Evolutionary conservation across 2,329 filamentous ascomycete species (phyloP).

Genomic region (Westerdykella aurantiaca): DNA sequence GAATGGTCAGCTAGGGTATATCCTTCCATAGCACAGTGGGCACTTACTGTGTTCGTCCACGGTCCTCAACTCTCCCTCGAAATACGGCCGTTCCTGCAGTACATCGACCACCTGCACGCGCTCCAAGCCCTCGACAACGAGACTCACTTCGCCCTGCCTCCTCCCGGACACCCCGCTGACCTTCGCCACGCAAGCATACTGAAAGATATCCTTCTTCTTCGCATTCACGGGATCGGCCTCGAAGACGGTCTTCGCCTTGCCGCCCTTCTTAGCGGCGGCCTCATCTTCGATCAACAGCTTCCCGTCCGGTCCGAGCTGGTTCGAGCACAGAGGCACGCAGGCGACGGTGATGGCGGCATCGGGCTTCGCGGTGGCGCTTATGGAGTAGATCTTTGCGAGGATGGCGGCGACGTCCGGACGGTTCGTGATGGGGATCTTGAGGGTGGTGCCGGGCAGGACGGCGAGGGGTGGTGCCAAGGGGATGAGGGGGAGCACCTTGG

Average conservation of each 20-base stretch:
- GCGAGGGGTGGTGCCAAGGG: slow-evolving; percentile 75
- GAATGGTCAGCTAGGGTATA: neutral
- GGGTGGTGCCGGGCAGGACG: slow-evolving; percentile 76
- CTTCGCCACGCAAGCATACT: slow-evolving; percentile 65
- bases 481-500: slow-evolving; percentile 62
- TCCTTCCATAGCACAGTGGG: neutral
- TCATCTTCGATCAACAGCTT: slow-evolving; percentile 67
- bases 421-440: slow-evolving; percentile 76
- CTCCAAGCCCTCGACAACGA: slow-evolving; percentile 80
- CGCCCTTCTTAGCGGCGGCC: slow-evolving; percentile 46
- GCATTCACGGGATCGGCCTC: slow-evolving; percentile 47
- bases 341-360: slow-evolving; percentile 70
- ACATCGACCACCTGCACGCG: slow-evolving; percentile 71
- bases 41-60: slow-evolving; percentile 63
- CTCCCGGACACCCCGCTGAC: slow-evolving; percentile 47
- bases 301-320: slow-evolving; percentile 62
- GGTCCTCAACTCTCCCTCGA: slow-evolving; percentile 72
- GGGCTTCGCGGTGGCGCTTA: slow-evolving; percentile 59
- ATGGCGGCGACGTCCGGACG: slow-evolving; percentile 85
- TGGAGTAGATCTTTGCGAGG: slow-evolving; percentile 77
- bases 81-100: slow-evolving; percentile 73
- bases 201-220: slow-evolving; percentile 62
- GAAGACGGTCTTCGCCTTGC: slow-evolving; percentile 28
- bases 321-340: slow-evolving; percentile 79
- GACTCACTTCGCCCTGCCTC: slow-evolving; percentile 57